Conservation (phyloP, 2,329 filamentous ascomycete genomes). For the Phialemonium atrogriseum region DNA sequence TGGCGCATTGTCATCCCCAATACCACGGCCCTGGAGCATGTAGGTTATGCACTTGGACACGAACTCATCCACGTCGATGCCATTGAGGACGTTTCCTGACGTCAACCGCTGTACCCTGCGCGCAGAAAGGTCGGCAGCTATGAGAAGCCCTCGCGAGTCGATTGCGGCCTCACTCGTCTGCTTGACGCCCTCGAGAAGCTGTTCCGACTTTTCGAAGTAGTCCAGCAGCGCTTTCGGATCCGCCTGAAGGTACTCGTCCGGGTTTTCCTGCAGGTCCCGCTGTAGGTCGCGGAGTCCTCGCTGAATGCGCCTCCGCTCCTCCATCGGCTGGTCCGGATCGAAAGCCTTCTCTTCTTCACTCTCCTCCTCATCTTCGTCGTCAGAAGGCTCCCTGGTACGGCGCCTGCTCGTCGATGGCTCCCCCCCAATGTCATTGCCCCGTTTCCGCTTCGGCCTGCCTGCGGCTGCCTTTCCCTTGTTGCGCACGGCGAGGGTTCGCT, state of each 20-base stretch:
- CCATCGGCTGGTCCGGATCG: slow-evolving; percentile 74
- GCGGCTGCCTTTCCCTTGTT: background rate
- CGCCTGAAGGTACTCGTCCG: slow-evolving; percentile 62
- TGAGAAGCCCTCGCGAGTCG: slow-evolving; percentile 79
- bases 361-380: slow-evolving; percentile 3
- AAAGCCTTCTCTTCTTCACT: slow-evolving; percentile 42
- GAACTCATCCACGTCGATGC: slow-evolving; percentile 85
- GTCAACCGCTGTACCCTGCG: slow-evolving; percentile 70
- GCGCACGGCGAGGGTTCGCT: background rate
- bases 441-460: slow-evolving; percentile 2
- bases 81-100: slow-evolving; percentile 62
- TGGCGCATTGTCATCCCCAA: slow-evolving; percentile 39
- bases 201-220: slow-evolving; percentile 58
- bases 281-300: slow-evolving; percentile 61
- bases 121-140: slow-evolving; percentile 69
- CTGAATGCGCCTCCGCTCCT: slow-evolving; percentile 64
- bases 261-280: slow-evolving; percentile 45
- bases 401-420: background rate
- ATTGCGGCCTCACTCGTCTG: slow-evolving; percentile 88
- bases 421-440: slow-evolving; percentile 1
- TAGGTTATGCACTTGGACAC: slow-evolving; percentile 82
- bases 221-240: slow-evolving; percentile 58
- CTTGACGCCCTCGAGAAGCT: slow-evolving; percentile 59
- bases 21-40: slow-evolving; percentile 63
- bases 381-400: background rate